Evolutionary conservation across 345 rosid genomes (phyloP), one percentile per base, ranked within the genome.

Genomic region (Boechera stricta): DNA sequence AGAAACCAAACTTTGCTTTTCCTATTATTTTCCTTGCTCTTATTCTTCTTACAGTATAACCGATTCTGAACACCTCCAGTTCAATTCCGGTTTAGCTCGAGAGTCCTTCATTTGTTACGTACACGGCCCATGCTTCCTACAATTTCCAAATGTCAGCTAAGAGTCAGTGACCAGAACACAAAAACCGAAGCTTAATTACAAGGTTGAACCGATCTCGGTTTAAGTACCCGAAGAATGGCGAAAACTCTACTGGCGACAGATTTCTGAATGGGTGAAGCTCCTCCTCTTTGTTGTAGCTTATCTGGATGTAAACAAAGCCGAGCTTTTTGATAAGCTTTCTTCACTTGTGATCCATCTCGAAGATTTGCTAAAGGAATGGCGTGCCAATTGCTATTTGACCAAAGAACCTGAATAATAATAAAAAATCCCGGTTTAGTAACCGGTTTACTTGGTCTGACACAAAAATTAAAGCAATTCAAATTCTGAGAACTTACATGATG

Each of bases 261-360:
- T 60, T 90, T 94, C 49, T 92, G 97, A n/a, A 71, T 77, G 2
- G 33, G 67, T 21, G 95, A 83, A 48, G 91, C 89, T 72, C 94
- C 82, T 77, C 94, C 82, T 82, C 94, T 84, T 74, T 94, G 98
- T 71, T 92, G 98, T 41, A 94, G 75, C 79, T 90, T 92, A 81
- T 90, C 97, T 1, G 98, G 98, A 78, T 94, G 98, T 73, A 94
- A 92, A 74, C 98, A 94, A 55, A 90, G 84, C 76, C 97, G 84
- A 52, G 97, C 97, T 82, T 86, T 90, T 81, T 92, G 98, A 72
- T 94, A 92, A 69, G 95, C 97, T 82, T 87, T 94, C 82, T 89
- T 92, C 59, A 94, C 97, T 24, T 89, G 91, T 54, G 92, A 82
- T 62, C 91, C 86, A 28, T 89, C 95, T 67, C 75, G 69, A 5